phyloP scores from a whole-genome alignment of 2,329 filamentous ascomycete genomes.

The Immersiporthe knoxdaviesiana region DNA sequence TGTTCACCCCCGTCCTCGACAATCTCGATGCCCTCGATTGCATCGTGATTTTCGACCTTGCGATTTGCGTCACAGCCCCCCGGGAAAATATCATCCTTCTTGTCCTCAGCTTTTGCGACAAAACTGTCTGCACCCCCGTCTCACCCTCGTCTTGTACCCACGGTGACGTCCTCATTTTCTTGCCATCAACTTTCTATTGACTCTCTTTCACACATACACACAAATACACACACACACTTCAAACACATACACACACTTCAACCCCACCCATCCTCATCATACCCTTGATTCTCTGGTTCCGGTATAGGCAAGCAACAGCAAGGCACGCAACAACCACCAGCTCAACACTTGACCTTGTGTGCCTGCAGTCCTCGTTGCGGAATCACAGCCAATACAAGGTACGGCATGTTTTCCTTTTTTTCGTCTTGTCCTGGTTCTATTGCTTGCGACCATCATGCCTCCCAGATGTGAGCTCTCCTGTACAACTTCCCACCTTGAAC shows the following conservation, averaged over 20 bases:
- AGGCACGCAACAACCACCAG: neutral
- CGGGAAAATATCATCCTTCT: neutral
- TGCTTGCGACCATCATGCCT: neutral
- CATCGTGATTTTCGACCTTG: slow-evolving; percentile 24
- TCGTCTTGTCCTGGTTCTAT: neutral
- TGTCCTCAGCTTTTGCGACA: neutral
- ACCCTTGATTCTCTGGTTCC: neutral
- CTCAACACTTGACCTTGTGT: neutral
- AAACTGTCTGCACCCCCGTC: neutral
- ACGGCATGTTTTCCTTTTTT: neutral
- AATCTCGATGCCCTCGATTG: slow-evolving; percentile 23
- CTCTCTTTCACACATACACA: too few species aligned
- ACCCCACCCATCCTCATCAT: neutral
- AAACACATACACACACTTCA: neutral
- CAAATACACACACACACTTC: neutral
- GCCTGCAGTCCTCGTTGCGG: neutral
- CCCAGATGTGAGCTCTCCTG: neutral
- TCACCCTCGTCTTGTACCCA: neutral
- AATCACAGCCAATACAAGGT: neutral
- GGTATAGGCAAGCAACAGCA: neutral
- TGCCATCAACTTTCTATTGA: neutral
- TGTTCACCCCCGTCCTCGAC: neutral
- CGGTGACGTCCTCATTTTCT: neutral
- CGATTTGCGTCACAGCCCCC: slow-evolving; percentile 20
- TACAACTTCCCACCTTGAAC: neutral